A percentile compares a stretch with the other conserved stretches of the same genome.
phyloP scores from a whole-genome alignment of 177 flowering plant species.

The Vitis hybrid region DNA sequence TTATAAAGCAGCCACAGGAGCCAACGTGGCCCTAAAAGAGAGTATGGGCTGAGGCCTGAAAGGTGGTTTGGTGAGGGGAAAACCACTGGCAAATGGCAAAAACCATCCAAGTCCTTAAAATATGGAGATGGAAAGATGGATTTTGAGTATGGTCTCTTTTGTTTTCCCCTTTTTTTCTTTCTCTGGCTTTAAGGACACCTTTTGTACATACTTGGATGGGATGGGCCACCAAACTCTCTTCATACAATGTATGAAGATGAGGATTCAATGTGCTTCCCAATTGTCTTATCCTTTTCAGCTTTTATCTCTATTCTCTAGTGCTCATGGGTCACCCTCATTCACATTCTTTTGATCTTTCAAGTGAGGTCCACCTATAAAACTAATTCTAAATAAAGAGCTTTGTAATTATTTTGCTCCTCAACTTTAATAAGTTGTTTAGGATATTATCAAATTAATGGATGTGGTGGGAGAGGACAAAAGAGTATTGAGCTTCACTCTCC shows the following conservation, averaged over 20 bases:
- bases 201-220: background rate
- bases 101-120: background rate
- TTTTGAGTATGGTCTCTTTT: background rate
- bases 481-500: too few relatives aligned
- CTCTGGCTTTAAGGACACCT: background rate
- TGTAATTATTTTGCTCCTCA: too few relatives aligned
- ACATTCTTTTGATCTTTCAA: background rate
- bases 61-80: background rate
- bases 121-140: background rate
- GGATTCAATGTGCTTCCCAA: background rate
- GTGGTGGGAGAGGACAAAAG: too few relatives aligned
- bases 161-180: too few relatives aligned
- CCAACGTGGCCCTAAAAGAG: background rate
- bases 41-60: background rate
- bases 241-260: background rate
- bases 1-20: background rate
- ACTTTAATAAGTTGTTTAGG: too few relatives aligned
- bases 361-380: background rate
- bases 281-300: background rate
- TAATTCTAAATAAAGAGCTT: background rate
- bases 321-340: conserved; percentile 1
- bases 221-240: background rate
- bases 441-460: too few relatives aligned
- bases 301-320: background rate
- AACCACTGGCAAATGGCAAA: background rate